These are phyloP conservation scores for Lipomyces kockii DNA, from an alignment of 805 yeast genomes.

Conservation along the genomic window DNA sequence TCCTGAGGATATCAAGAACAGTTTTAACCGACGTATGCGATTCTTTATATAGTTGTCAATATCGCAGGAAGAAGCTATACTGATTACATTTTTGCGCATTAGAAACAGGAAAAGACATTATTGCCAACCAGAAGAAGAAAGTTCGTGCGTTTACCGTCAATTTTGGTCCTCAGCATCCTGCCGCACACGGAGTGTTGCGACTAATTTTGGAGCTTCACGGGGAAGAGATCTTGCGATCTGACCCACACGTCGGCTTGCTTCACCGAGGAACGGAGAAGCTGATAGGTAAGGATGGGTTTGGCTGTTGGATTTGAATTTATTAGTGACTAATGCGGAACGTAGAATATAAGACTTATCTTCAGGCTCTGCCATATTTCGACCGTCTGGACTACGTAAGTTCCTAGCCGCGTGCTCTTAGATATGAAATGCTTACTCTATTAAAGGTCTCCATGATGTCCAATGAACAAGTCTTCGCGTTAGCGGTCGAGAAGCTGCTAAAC, in stretches of 20 bases:
- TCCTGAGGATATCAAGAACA: slow-evolving; percentile 16
- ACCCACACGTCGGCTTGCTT: slow-evolving; percentile 85
- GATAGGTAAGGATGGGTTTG: slow-evolving; percentile 48
- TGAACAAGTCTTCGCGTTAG: slow-evolving; percentile 81
- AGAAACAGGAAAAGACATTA: slow-evolving; percentile 25
- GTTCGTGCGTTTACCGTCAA: slow-evolving; percentile 88
- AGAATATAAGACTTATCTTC: slow-evolving; percentile 83
- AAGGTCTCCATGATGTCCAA: slow-evolving; percentile 78
- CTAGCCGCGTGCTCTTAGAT: slow-evolving; percentile 43
- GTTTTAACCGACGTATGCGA: slow-evolving; percentile 27
- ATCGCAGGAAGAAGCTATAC: neutral
- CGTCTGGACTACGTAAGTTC: slow-evolving; percentile 69
- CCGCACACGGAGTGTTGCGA: slow-evolving; percentile 91
- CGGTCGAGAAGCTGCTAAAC: slow-evolving; percentile 82
- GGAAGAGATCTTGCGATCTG: slow-evolving; percentile 84
- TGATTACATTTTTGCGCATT: neutral
- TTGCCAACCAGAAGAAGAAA: slow-evolving; percentile 45
- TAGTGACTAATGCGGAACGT: neutral
- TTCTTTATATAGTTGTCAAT: neutral
- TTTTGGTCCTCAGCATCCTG: slow-evolving; percentile 94
- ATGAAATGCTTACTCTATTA: neutral
- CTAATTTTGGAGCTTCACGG: slow-evolving; percentile 85
- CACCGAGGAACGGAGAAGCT: slow-evolving; percentile 90
- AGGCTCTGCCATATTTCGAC: slow-evolving; percentile 87
- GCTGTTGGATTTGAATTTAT: neutral